These are phyloP conservation scores for Calocybe cyanea DNA, from an alignment of 768 basidiomycete genomes.

Conservation along the genomic window DNA sequence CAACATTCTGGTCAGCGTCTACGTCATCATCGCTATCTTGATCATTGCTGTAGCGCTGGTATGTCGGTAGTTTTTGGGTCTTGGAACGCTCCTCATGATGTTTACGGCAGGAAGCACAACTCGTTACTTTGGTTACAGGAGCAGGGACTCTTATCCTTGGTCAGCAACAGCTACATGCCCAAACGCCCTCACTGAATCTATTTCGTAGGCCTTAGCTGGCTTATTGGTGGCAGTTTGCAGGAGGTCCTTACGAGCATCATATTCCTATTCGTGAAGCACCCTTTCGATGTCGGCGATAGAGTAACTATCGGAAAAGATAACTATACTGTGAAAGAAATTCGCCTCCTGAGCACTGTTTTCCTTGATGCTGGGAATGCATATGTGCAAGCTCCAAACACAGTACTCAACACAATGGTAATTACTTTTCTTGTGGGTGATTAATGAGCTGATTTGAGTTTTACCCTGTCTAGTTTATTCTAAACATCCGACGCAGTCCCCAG, in stretches of 20 bases:
- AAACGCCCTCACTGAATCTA: too few species aligned
- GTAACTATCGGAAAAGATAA: constrained; percentile 47
- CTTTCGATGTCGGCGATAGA: constrained; percentile 79
- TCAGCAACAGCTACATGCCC: constrained; percentile 19
- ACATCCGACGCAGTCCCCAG: constrained; percentile 69
- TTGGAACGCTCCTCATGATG: not conserved
- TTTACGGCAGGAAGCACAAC: constrained; percentile 58
- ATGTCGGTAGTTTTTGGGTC: constrained; percentile 22
- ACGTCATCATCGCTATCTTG: constrained; percentile 64
- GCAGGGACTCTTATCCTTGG: constrained; percentile 59
- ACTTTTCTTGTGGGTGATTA: not conserved
- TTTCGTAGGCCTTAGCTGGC: constrained; percentile 78
- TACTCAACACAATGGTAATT: constrained; percentile 50
- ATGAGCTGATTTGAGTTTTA: not conserved
- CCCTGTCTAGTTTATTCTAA: constrained; percentile 56
- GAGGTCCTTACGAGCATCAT: constrained; percentile 85
- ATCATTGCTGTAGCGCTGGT: constrained; percentile 83
- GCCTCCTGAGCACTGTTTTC: constrained; percentile 75
- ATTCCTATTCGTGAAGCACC: constrained; percentile 87
- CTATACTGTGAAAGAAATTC: constrained; percentile 87
- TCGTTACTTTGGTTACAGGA: constrained; percentile 71
- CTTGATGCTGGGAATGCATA: constrained; percentile 53
- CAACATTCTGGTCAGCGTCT: constrained; percentile 82
- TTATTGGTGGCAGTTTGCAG: constrained; percentile 76
- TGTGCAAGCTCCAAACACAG: constrained; percentile 71